These are phyloP conservation scores for Lavandula angustifolia DNA, from an alignment of 257 asterid species.

Conservation along the genomic window DNA sequence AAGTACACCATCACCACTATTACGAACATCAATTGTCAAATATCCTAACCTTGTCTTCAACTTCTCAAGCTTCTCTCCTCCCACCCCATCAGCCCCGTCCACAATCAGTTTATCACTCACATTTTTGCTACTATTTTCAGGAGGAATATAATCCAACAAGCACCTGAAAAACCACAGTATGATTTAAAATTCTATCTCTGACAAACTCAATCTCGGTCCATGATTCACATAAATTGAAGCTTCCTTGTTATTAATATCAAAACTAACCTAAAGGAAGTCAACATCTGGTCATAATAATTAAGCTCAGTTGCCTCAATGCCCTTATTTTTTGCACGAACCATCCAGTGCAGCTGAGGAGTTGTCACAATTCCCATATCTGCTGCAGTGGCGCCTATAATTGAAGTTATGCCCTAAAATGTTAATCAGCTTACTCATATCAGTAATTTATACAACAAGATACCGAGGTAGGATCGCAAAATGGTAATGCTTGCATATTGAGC, in stretches of 20 bases:
- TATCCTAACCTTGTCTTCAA: constrained; percentile 52
- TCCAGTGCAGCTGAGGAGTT: constrained; percentile 97
- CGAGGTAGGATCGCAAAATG: background rate
- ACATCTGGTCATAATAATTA: constrained; percentile 64
- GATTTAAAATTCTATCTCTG: constrained; percentile 11
- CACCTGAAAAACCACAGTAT: constrained; percentile 46
- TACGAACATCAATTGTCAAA: constrained; percentile 71
- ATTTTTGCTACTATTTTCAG: constrained; percentile 34
- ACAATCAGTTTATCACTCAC: constrained; percentile 58
- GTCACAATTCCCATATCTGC: constrained; percentile 76
- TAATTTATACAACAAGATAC: constrained; percentile 16
- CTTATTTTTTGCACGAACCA: constrained; percentile 80
- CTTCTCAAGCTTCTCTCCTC: constrained; percentile 75
- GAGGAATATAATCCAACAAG: constrained; percentile 72
- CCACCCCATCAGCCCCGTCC: constrained; percentile 95
- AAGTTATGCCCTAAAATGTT: constrained; percentile 58
- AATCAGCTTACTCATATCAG: constrained; percentile 25
- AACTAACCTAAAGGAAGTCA: constrained; percentile 71
- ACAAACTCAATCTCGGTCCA: constrained; percentile 16
- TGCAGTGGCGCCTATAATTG: constrained; percentile 62
- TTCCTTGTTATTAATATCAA: constrained; percentile 12
- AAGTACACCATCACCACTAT: constrained; percentile 75
- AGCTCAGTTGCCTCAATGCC: constrained; percentile 70
- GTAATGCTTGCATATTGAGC: background rate
- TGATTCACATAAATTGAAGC: background rate